These are phyloP conservation scores for Thermoascus crustaceus DNA, from an alignment of 2,329 filamentous ascomycete species.

Conservation along the genomic window DNA sequence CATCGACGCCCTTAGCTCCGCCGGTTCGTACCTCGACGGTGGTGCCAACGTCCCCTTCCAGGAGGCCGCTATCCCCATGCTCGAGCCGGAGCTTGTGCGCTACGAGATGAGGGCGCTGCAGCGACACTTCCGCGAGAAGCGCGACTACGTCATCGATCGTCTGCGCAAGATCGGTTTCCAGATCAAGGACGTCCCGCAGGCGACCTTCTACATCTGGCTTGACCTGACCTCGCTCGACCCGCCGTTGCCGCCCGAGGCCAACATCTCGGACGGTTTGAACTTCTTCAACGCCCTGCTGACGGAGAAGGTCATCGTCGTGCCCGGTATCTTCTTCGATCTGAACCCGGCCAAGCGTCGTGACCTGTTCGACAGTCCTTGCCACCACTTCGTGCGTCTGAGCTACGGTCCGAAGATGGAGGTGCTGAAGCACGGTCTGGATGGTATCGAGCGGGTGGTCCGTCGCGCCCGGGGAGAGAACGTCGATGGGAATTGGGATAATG, in stretches of 20 bases:
- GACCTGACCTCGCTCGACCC: constrained; percentile 45
- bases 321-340: constrained; percentile 95
- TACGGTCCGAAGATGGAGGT: constrained; percentile 78
- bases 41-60: constrained; percentile 94
- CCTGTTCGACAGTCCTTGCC: constrained; percentile 88
- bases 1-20: constrained; percentile 84
- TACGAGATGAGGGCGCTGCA: constrained; percentile 86
- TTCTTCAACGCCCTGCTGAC: constrained; percentile 92
- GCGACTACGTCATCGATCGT: constrained; percentile 77
- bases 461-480: constrained; percentile 29
- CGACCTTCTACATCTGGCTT: constrained; percentile 88
- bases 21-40: constrained; percentile 88
- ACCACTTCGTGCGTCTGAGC: constrained; percentile 79
- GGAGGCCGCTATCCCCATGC: constrained; percentile 84
- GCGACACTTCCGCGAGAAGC: constrained; percentile 82
- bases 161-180: constrained; percentile 80
- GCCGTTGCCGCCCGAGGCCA: constrained; percentile 50
- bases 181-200: constrained; percentile 76
- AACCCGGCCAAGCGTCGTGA: constrained; percentile 86
- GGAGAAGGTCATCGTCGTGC: constrained; percentile 94
- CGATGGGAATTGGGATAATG: constrained; percentile 23
- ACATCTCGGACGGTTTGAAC: constrained; percentile 86
- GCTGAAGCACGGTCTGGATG: constrained; percentile 70
- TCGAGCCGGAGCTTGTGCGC: constrained; percentile 74
- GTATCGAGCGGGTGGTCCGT: constrained; percentile 70